Conservation (phyloP, 176 grass and related monocot species). For the Elymus sibiricus region DNA sequence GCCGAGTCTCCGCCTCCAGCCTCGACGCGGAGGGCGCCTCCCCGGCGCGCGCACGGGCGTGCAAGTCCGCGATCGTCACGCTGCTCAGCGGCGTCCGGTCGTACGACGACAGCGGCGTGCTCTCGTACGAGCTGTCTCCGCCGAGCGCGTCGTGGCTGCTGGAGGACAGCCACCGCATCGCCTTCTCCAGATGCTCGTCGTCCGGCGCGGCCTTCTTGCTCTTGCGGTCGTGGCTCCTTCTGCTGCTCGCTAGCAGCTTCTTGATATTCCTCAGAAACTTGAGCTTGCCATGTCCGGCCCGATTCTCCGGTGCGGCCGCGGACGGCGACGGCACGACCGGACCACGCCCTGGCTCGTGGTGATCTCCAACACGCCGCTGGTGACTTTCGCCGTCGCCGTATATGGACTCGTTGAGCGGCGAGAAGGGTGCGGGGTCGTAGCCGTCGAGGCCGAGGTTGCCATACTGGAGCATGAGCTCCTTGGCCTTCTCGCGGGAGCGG, state of each 20-base stretch:
- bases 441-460: constrained; percentile 32
- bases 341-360: background rate
- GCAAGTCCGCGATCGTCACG: constrained; percentile 37
- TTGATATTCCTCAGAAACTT: constrained; percentile 71
- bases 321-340: background rate
- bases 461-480: constrained; percentile 75
- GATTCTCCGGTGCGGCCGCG: background rate
- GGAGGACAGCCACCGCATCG: constrained; percentile 42
- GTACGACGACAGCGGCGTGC: constrained; percentile 46
- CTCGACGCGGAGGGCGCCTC: background rate
- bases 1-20: background rate
- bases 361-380: background rate
- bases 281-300: constrained; percentile 35
- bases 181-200: constrained; percentile 47
- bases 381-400: background rate
- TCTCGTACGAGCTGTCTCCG: constrained; percentile 37
- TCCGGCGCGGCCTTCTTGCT: background rate
- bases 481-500: constrained; percentile 65
- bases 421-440: constrained; percentile 38
- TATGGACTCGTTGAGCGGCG: constrained; percentile 30
- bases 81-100: constrained; percentile 45
- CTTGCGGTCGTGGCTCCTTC: background rate
- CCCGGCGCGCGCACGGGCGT: background rate
- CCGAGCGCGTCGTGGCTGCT: constrained; percentile 27
- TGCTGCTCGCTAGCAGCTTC: constrained; percentile 50